Percentiles rank a stretch among this genome's conserved stretches.
These are phyloP conservation scores for Ganoderma lingzhi DNA, from an alignment of 1,284 basidiomycete genomes.

Conservation along the genomic window DNA sequence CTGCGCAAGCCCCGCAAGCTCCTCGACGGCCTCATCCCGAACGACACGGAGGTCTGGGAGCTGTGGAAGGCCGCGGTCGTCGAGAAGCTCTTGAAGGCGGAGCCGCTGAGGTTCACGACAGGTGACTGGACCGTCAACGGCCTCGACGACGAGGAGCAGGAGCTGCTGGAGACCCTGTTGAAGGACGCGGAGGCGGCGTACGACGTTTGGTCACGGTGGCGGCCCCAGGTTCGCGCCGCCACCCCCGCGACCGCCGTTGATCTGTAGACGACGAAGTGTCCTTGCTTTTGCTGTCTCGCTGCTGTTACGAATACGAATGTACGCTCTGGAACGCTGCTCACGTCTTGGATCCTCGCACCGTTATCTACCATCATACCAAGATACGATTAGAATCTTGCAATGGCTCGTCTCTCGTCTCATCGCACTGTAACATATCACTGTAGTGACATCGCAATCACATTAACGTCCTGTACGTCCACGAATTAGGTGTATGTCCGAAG, in stretches of 20 bases:
- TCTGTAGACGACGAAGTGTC: background rate
- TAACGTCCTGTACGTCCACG: background rate
- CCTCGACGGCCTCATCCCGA: conserved; percentile 29
- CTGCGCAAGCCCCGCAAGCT: conserved; percentile 22
- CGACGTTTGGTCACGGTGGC: conserved; percentile 3
- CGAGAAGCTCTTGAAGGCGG: background rate
- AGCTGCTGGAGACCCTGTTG: conserved; percentile 21
- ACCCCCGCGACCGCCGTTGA: conserved; percentile 3
- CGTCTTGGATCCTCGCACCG: background rate
- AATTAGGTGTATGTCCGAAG: background rate
- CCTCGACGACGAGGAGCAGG: conserved; percentile 16
- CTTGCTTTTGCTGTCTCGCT: background rate
- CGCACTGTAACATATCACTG: background rate
- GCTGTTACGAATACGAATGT: background rate
- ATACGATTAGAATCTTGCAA: background rate
- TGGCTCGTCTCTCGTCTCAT: background rate
- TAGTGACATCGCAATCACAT: background rate
- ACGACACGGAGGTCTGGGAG: conserved; percentile 29
- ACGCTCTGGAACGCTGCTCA: conserved; percentile 4
- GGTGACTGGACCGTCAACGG: conserved; percentile 17
- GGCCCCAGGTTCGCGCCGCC: background rate
- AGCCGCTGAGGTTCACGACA: conserved; percentile 11
- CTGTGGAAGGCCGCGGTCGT: conserved; percentile 14
- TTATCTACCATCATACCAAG: background rate
- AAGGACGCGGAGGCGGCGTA: conserved; percentile 23